Evolutionary conservation across 805 yeast species (phyloP).

Genomic region (Cyberlindnera maclurae): DNA sequence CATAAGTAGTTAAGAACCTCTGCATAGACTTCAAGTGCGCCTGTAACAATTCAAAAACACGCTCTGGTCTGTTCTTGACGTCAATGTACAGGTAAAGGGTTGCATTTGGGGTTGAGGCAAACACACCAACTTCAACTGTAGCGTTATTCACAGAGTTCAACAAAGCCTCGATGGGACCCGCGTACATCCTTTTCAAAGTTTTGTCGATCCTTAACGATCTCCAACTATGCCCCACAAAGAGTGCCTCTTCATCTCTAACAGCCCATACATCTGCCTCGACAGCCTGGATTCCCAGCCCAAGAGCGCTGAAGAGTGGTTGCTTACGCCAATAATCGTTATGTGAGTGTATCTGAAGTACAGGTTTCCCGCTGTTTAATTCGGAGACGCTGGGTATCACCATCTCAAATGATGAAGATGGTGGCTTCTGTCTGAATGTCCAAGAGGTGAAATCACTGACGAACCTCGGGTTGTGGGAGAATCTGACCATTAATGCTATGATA

Average conservation of each 20-base stretch:
- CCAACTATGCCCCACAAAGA: conserved; percentile 60
- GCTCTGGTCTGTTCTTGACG: conserved; percentile 44
- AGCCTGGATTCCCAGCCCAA: conserved; percentile 42
- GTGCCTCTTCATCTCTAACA: conserved; percentile 21
- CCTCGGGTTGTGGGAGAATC: conserved; percentile 7
- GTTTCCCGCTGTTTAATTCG: conserved; percentile 7
- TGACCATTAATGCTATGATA: conserved; percentile 1
- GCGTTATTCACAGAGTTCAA: conserved; percentile 34
- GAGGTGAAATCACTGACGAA: conserved; percentile 5
- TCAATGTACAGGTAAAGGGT: conserved; percentile 60
- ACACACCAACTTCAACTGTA: conserved; percentile 14
- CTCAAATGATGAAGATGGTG: background rate
- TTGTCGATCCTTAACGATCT: conserved; percentile 34
- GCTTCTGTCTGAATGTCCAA: background rate
- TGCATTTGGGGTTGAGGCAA: conserved; percentile 33
- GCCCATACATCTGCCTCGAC: conserved; percentile 66
- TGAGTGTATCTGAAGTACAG: conserved; percentile 41
- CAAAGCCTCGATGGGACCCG: conserved; percentile 43
- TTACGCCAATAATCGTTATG: conserved; percentile 67
- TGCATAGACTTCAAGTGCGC: conserved; percentile 39
- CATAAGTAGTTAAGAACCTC: conserved; percentile 44
- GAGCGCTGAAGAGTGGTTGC: conserved; percentile 52
- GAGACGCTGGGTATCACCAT: conserved; percentile 3
- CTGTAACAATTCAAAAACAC: conserved; percentile 39
- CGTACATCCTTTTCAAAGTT: conserved; percentile 44